Conservation (phyloP, 2,329 filamentous ascomycete species). For the Hypoxylon sp. region DNA sequence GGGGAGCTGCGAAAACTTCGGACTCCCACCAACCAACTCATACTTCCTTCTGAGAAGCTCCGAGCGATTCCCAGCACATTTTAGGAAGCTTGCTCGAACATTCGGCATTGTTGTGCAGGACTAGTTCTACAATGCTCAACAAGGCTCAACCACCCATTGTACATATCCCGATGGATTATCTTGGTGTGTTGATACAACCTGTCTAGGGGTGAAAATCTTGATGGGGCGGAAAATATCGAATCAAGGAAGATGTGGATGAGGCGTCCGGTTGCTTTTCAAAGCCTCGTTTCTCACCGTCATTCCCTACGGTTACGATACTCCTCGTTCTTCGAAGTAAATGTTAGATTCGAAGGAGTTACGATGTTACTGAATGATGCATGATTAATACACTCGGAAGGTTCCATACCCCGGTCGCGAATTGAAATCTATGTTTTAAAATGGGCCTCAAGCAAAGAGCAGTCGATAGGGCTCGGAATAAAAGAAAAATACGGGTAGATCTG, state of each 20-base stretch:
- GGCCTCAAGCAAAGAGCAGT: conserved; percentile 6
- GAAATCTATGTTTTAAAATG: background rate
- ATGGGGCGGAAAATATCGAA: conserved; percentile 15
- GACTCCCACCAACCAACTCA: background rate
- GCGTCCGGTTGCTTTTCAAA: conserved; percentile 27
- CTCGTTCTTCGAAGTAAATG: conserved; percentile 10
- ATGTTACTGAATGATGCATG: conserved; percentile 36
- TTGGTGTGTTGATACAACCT: conserved; percentile 7
- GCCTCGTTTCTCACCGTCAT: conserved; percentile 8
- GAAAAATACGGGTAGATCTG: conserved; percentile 11
- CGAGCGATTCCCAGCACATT: background rate
- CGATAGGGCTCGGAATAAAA: conserved; percentile 2
- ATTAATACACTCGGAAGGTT: conserved; percentile 22
- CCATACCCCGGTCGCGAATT: conserved; percentile 4
- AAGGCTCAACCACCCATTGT: conserved; percentile 3
- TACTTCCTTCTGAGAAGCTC: background rate
- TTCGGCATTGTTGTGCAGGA: background rate
- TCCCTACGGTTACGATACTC: conserved; percentile 2
- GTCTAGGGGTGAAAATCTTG: background rate
- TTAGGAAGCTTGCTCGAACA: background rate
- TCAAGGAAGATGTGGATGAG: conserved; percentile 17
- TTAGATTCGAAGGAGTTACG: conserved; percentile 26
- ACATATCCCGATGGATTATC: conserved; percentile 14
- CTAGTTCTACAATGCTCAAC: background rate
- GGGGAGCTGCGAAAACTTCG: background rate